Evolutionary conservation across 495 filamentous ascomycete species (phyloP), one percentile per base, ranked within the genome.

Genomic region (Aspergillus sparsus): DNA sequence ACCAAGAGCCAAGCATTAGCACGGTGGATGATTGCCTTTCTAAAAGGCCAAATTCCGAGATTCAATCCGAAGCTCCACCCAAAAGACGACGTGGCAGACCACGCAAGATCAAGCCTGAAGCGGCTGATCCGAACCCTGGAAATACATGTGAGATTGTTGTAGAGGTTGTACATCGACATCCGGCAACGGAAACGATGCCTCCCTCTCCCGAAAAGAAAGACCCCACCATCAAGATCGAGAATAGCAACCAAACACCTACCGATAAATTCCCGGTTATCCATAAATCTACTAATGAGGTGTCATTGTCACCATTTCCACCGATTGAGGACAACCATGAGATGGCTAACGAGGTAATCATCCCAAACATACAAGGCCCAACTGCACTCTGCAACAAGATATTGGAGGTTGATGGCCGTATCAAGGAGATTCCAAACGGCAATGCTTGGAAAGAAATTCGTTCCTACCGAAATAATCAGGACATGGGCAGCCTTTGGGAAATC

Each of bases 401-500:
- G 8, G 70, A 76, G 51, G 64, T 76, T 32, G 80, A 84, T 52
- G 74, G 76, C 4, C 74, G 78, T 16, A 57, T 75, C 9, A 61
- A 45, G 9, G 45, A 66, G 3, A 41, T 60, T n/a, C 65, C 66
- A 0, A 73, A 69, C 45, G 66, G 68, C 1, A 84, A 82, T 69
- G 66, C 78, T 6, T 85, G 82, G 82, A 82, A 83, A 60, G 68
- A 73, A 35, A 60, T 83, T 44, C 80, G 82, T 6, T 77, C 73
- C 47, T 76, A 75, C 35, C 72, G 82, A 27, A 67, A 80, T 34
- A 82, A 85, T 35, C 82, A 85, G 67, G 83, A 84, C 53, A 78
- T 84, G 62, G 83, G 82, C 7, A 79, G 70, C 53, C 71, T 84
- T 9, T 85, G 76, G 66, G 82, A 84, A 58, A 68, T 85, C 53